Conservation (phyloP, 2,329 filamentous ascomycete genomes). For the Dothiorella sarmentorum region DNA sequence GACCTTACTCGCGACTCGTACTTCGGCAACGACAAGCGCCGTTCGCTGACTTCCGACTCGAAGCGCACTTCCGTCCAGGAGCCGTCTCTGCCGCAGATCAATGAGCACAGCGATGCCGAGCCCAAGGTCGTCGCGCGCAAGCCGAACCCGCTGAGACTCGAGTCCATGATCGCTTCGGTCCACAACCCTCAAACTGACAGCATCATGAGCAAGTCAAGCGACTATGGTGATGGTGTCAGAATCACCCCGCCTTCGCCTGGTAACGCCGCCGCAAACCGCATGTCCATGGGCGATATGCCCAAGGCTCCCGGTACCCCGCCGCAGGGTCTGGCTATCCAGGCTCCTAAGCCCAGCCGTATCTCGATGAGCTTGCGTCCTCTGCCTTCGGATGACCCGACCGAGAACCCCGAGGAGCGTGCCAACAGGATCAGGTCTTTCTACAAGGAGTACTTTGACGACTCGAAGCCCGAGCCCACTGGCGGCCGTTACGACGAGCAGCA, state of each 20-base stretch:
- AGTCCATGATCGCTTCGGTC: slow-evolving; percentile 36
- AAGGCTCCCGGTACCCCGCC: background rate
- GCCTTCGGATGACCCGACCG: slow-evolving; percentile 74
- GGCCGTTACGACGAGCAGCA: slow-evolving; percentile 56
- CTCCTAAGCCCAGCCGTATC: slow-evolving; percentile 45
- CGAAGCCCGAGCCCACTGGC: slow-evolving; percentile 49
- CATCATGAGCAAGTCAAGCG: slow-evolving; percentile 50
- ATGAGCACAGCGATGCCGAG: slow-evolving; percentile 15
- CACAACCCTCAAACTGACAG: slow-evolving; percentile 35
- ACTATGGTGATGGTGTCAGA: slow-evolving; percentile 55
- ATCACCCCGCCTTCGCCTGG: slow-evolving; percentile 41
- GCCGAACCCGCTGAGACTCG: slow-evolving; percentile 24
- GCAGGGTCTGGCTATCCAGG: slow-evolving; percentile 7
- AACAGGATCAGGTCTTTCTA: slow-evolving; percentile 98
- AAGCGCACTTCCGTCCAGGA: slow-evolving; percentile 37
- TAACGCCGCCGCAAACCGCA: background rate
- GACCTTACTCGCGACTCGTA: slow-evolving; percentile 10
- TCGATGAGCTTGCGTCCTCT: slow-evolving; percentile 73
- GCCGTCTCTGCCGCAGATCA: slow-evolving; percentile 23
- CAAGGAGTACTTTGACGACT: slow-evolving; percentile 98
- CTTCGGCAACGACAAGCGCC: slow-evolving; percentile 28
- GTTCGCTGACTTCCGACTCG: slow-evolving; percentile 35
- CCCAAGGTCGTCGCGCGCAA: slow-evolving; percentile 11
- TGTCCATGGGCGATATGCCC: background rate
- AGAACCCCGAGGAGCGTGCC: slow-evolving; percentile 90